Evolutionary conservation across 2,329 filamentous ascomycete genomes (phyloP).

Genomic region (Alternaria metachromatica): DNA sequence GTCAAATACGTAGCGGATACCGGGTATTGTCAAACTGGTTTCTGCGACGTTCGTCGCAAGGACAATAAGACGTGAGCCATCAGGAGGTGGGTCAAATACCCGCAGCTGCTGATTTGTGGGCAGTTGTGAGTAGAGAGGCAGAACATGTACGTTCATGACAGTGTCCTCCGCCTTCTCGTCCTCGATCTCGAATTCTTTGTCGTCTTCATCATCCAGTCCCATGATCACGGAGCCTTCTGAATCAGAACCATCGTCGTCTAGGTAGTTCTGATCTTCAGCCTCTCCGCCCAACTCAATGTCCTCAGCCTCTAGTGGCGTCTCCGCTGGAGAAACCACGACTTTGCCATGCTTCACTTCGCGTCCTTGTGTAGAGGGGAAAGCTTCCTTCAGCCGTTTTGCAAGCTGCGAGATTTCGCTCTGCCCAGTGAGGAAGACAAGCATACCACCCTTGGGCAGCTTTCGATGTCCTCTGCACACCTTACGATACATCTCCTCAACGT

Average conservation of each 20-base stretch:
- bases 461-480: constrained; percentile 88
- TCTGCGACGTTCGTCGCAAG: constrained; percentile 96
- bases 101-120: constrained; percentile 89
- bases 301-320: constrained; percentile 81
- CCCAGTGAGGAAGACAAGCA: constrained; percentile 93
- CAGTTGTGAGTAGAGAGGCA: constrained; percentile 93
- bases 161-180: constrained; percentile 69
- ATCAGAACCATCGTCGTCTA: constrained; percentile 58
- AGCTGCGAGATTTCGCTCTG: constrained; percentile 88
- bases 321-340: constrained; percentile 76
- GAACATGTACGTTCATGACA: constrained; percentile 75
- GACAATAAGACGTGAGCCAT: constrained; percentile 83
- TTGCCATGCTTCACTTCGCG: constrained; percentile 63
- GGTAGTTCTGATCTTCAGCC: constrained; percentile 47
- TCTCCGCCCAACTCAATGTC: constrained; percentile 77
- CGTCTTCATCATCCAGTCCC: constrained; percentile 65
- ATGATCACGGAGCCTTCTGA: constrained; percentile 66
- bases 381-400: constrained; percentile 77
- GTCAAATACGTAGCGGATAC: constrained; percentile 94
- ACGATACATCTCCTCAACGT: constrained; percentile 85
- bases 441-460: constrained; percentile 87
- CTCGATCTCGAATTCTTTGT: constrained; percentile 68
- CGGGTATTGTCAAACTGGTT: constrained; percentile 95
- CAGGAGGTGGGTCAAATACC: constrained; percentile 85
- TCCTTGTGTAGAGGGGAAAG: constrained; percentile 63